These are phyloP conservation scores for Plectosphaerella cucumerina DNA, from an alignment of 2,329 filamentous ascomycete species.

Conservation along the genomic window DNA sequence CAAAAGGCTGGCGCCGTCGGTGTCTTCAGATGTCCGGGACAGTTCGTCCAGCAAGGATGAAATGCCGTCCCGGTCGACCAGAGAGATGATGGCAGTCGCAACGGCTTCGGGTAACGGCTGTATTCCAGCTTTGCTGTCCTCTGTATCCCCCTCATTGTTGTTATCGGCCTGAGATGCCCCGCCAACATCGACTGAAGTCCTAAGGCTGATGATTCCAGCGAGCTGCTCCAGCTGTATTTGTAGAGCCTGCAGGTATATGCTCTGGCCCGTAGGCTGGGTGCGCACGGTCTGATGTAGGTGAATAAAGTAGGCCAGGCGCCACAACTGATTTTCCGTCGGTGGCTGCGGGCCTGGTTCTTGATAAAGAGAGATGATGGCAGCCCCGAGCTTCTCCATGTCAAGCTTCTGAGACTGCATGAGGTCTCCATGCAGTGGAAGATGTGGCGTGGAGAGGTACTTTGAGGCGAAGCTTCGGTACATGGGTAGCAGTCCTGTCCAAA, in stretches of 20 bases:
- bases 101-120: slow-evolving; percentile 44
- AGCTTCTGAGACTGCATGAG: neutral
- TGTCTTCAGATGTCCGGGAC: slow-evolving; percentile 18
- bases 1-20: slow-evolving; percentile 52
- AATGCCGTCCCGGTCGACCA: slow-evolving; percentile 74
- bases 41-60: slow-evolving; percentile 47
- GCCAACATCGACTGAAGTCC: slow-evolving; percentile 10
- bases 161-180: too few relatives aligned
- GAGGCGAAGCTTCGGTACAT: slow-evolving; percentile 32
- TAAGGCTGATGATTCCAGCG: slow-evolving; percentile 45
- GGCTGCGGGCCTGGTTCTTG: neutral
- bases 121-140: neutral
- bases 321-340: slow-evolving; percentile 45
- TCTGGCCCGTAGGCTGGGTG: slow-evolving; percentile 24
- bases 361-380: slow-evolving; percentile 29
- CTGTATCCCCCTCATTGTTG: neutral
- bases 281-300: slow-evolving; percentile 42
- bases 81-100: slow-evolving; percentile 59
- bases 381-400: slow-evolving; percentile 29
- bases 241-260: slow-evolving; percentile 44
- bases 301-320: slow-evolving; percentile 65
- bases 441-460: slow-evolving; percentile 29
- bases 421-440: neutral
- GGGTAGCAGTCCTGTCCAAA: neutral
- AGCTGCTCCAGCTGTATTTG: slow-evolving; percentile 50